Conservation (phyloP, 768 basidiomycete genomes). For the Pisolithus albus region DNA sequence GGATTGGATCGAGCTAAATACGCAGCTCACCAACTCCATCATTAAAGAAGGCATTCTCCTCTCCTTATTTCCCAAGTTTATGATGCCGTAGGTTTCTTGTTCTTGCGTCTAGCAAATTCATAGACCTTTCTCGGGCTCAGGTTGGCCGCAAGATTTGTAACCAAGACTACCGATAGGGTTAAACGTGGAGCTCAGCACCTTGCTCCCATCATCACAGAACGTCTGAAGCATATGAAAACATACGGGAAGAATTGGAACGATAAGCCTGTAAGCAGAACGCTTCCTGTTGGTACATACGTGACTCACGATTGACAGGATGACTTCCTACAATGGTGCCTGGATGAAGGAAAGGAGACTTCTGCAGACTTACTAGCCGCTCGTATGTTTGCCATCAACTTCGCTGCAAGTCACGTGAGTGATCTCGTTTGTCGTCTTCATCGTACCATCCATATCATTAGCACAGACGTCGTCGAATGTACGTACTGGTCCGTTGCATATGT, state of each 20-base stretch:
- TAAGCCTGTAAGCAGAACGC: neutral
- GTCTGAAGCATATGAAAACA: neutral
- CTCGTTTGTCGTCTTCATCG: neutral
- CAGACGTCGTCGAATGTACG: neutral
- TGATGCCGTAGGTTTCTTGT: neutral
- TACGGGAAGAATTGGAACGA: neutral
- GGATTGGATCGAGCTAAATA: neutral
- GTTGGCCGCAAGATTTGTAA: neutral
- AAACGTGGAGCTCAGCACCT: neutral
- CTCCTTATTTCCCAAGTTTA: neutral
- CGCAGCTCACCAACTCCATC: neutral
- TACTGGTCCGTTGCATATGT: neutral
- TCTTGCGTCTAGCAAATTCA: neutral
- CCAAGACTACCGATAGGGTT: neutral
- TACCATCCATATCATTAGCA: neutral
- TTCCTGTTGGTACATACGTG: neutral
- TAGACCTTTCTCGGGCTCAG: neutral
- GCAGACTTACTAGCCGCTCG: neutral
- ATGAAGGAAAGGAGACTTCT: neutral
- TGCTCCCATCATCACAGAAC: neutral
- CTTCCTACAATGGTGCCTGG: neutral
- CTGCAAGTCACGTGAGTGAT: conserved; percentile 14
- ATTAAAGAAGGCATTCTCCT: neutral
- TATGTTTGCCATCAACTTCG: conserved; percentile 1
- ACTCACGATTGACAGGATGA: neutral